Evolutionary conservation across 805 yeast genomes (phyloP), one percentile per base, ranked within the genome.

Genomic region (Jamesozyma jinghongensis): DNA sequence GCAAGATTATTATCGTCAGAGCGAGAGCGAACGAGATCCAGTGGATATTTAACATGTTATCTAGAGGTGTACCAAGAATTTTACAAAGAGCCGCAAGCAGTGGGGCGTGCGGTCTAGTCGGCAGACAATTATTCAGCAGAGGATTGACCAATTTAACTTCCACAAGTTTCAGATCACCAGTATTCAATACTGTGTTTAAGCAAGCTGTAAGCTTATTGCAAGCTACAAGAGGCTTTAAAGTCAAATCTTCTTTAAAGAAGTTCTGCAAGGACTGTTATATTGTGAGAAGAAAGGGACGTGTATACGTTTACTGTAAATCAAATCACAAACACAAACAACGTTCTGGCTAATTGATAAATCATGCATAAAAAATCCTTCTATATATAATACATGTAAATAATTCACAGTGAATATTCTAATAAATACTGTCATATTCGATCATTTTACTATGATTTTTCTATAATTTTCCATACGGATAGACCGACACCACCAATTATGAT

Each of bases 241-340:
- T 87, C 35, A 79, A 90, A 63, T 79, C 97, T 4, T 76, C 97
- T 1, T 94, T 92, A 41, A 88, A 88, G 69, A 92, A 85, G 69
- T 82, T 85, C 65, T 92, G 98, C 63, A 72, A 81, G 30, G 92
- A 85, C 61, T 92, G 98, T 62, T 83, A 81, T 52, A 75, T 85
- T 65, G 96, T 92, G 10, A 82, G 94, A 65, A 81, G 97, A 65
- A 92, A 88, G 66, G 98, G 98, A 32, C 74, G 92, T 55, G 90
- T 88, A 11, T 86, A 85, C 50, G 95, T 92, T 31, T 81, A 85
- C 59, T 90, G 98, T 71, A 92, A 88, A 62, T 71, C 92, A 36
- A 85, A 88, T 61, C 86, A 87, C 47, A 86, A 85, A 61, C 97
- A 88, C 65, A 88, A 88, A 66, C 97, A 88, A 65, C 85, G 95